Evolutionary conservation across 2,329 filamentous ascomycete genomes (phyloP), one percentile per base, ranked within the genome.

Genomic region (Dactylellina sp.): DNA sequence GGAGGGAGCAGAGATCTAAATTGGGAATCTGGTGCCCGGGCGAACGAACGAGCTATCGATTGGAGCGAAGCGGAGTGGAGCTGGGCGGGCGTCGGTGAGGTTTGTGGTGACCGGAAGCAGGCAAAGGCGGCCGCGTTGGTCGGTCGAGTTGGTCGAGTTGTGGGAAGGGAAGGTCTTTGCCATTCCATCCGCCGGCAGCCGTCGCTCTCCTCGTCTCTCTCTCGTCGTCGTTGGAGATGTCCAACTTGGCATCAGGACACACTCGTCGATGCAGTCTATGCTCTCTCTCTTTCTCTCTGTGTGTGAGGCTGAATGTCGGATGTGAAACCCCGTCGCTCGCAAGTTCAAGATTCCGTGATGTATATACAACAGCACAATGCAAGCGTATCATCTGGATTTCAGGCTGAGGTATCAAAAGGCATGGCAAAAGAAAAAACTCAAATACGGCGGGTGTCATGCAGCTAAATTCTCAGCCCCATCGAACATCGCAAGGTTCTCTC

Each of bases 391-490:
- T n/a, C 18, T 12, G n/a, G 50, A 57, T 35, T 49, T 65, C 61
- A 65, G 61, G 61, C 61, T 65, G 61, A 65, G 61, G 40, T 18
- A 37, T 6, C 16, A n/a, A 14, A 20, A 14, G 49, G 25, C 16
- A n/a, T n/a, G n/a, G n/a, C n/a, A 39, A n/a, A 35, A 46, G 65
- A 72, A 72, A 72, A 65, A 64, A 60, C 68, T 65, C 68, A 65
- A 72, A 72, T 60, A 60, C 44, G 42, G 68, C 68, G 57, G 57
- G 57, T 59, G 52, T 59, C 22, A 64, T 64, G 66, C 68, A 60
- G 60, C 53, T 72, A 64, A 64, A 65, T 72, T 72, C 68, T 72
- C 68, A 72, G 68, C 68, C 68, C 68, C 68, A 72, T 70, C 46
- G 55, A 61, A 55, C 47, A 42, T 44, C 35, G 37, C 53, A 57